Percentiles rank a stretch among this genome's conserved stretches.
These are phyloP conservation scores for Aspergillus carlsbadensis DNA, from an alignment of 495 filamentous ascomycete genomes.

Conservation along the genomic window DNA sequence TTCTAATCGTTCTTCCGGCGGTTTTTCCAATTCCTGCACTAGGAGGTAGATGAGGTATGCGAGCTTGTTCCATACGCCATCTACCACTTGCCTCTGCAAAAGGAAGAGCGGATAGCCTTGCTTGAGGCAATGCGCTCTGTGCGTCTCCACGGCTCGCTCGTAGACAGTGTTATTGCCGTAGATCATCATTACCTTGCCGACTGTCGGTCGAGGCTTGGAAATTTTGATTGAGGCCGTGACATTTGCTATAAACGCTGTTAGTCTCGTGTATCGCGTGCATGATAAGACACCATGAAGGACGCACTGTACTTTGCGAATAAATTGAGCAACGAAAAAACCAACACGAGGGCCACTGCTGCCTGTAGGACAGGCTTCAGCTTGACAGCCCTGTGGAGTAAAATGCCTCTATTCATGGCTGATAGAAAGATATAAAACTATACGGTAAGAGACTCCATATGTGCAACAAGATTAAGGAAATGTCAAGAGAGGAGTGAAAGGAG, in stretches of 20 bases:
- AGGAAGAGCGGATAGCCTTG: constrained; percentile 18
- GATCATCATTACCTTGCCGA: constrained; percentile 26
- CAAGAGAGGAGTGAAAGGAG: too few species aligned
- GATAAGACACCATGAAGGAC: background rate
- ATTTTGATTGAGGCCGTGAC: background rate
- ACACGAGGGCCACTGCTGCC: background rate
- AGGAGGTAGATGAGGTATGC: constrained; percentile 48
- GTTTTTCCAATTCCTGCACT: constrained; percentile 49
- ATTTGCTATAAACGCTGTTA: background rate
- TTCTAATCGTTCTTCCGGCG: constrained; percentile 42
- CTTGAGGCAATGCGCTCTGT: constrained; percentile 17
- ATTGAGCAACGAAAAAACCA: background rate
- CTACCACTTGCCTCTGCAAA: constrained; percentile 16
- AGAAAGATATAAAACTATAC: background rate
- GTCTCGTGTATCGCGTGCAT: background rate
- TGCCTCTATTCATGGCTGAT: background rate
- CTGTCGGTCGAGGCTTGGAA: constrained; percentile 4
- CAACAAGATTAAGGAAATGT: background rate
- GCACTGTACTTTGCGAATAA: background rate
- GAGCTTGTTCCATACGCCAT: constrained; percentile 46
- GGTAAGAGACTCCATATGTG: background rate
- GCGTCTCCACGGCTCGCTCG: constrained; percentile 20
- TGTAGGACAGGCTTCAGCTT: background rate
- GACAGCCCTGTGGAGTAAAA: background rate
- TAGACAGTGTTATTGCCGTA: constrained; percentile 22